These are phyloP conservation scores for Spathaspora boniae DNA, from an alignment of 805 yeast species.

Conservation along the genomic window DNA sequence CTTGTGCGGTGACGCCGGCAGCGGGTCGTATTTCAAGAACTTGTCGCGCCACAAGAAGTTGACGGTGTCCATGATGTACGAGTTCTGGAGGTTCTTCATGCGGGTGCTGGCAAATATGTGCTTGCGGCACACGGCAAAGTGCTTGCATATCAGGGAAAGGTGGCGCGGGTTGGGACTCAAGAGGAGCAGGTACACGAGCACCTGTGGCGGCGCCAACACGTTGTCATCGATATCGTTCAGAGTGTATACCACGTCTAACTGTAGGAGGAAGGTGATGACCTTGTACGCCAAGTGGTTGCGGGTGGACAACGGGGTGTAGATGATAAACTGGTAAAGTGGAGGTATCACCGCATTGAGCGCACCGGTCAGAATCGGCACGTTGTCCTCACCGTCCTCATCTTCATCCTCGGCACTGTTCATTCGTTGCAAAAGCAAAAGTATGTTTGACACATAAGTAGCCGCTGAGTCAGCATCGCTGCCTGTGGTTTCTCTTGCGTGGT, in stretches of 20 bases:
- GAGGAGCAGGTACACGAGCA: constrained; percentile 33
- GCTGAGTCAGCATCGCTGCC: no score
- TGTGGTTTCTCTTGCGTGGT: no score
- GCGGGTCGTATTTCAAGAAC: constrained; percentile 35
- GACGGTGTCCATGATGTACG: constrained; percentile 53
- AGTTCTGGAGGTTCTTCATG: constrained; percentile 38
- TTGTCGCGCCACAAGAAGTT: constrained; percentile 56
- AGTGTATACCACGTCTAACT: not conserved
- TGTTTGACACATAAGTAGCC: no score
- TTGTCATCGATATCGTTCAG: constrained; percentile 1
- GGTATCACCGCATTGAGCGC: constrained; percentile 7
- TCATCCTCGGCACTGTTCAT: no score
- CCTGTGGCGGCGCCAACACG: constrained; percentile 36
- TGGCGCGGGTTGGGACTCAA: constrained; percentile 43
- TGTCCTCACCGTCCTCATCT: no score
- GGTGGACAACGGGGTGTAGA: no score
- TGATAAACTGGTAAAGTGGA: constrained; percentile 2
- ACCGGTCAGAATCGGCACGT: no score
- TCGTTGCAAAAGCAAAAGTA: no score
- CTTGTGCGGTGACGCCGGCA: constrained; percentile 26
- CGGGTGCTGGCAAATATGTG: constrained; percentile 22
- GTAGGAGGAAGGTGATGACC: constrained; percentile 2
- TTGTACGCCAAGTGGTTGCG: constrained; percentile 4
- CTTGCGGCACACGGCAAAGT: constrained; percentile 40
- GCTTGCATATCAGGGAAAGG: constrained; percentile 45